phyloP scores from a whole-genome alignment of 495 filamentous ascomycete species.

The Podospora fimiseda region DNA sequence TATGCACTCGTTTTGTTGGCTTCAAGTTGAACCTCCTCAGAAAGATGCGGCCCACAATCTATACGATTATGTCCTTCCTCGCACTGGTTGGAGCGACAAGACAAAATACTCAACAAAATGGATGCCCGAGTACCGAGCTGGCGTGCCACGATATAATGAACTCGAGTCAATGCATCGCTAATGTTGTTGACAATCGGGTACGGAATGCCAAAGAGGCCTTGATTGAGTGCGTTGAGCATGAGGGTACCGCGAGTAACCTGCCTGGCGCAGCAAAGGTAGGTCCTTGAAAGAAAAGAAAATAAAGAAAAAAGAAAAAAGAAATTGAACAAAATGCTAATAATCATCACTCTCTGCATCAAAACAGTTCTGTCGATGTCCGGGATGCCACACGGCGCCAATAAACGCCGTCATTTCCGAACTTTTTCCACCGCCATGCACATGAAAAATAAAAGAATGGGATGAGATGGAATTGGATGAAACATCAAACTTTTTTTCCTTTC shows the following conservation, averaged over 20 bases:
- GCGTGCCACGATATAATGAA: conserved; percentile 3
- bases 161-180: neutral
- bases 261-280: neutral
- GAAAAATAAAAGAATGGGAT: neutral
- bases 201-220: neutral
- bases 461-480: too few relatives aligned
- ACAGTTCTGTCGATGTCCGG: neutral
- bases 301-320: neutral
- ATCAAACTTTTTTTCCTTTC: too few relatives aligned
- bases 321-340: neutral
- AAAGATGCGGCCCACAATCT: neutral
- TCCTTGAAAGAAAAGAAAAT: too few relatives aligned
- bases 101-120: neutral
- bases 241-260: conserved; percentile 1
- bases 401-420: neutral
- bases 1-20: too few relatives aligned
- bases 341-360: neutral
- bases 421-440: neutral
- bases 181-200: neutral
- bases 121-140: neutral
- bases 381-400: neutral
- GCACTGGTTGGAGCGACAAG: neutral
- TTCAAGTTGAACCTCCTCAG: too few relatives aligned
- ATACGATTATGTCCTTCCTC: neutral
- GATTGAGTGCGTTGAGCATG: neutral